Percentiles rank a stretch among this genome's conserved stretches.
These are phyloP conservation scores for Talaromyces sp. DNA, from an alignment of 2,329 filamentous ascomycete species.

Conservation along the genomic window DNA sequence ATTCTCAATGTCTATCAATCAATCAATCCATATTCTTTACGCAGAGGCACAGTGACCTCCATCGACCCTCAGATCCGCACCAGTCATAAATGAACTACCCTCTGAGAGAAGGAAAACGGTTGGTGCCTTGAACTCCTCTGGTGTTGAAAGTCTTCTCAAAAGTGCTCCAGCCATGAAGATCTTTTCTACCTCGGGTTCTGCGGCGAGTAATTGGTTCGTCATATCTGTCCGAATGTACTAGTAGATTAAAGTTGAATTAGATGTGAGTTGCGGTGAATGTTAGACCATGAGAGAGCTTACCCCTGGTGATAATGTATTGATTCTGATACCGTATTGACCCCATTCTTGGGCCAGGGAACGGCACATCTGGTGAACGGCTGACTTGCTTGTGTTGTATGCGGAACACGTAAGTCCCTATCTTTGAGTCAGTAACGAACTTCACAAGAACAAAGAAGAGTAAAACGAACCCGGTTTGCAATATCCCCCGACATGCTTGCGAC, in stretches of 20 bases:
- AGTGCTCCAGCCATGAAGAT: constrained; percentile 54
- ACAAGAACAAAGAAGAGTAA: background rate
- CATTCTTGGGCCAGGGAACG: constrained; percentile 51
- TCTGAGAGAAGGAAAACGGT: constrained; percentile 38
- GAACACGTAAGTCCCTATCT: constrained; percentile 46
- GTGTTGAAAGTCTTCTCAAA: constrained; percentile 48
- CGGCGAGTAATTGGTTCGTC: constrained; percentile 45
- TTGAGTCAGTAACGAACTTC: constrained; percentile 17
- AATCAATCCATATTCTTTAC: constrained; percentile 12
- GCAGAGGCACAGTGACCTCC: constrained; percentile 40
- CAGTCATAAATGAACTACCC: constrained; percentile 41
- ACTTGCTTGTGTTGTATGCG: constrained; percentile 50
- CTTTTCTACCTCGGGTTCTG: constrained; percentile 51
- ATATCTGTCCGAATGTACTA: constrained; percentile 50
- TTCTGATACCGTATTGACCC: constrained; percentile 53
- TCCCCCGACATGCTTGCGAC: constrained; percentile 63
- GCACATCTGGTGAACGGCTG: constrained; percentile 45
- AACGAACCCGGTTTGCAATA: constrained; percentile 52
- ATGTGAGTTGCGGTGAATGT: background rate
- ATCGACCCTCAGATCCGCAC: constrained; percentile 37
- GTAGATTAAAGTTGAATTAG: background rate
- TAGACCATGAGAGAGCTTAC: constrained; percentile 26
- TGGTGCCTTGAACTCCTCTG: constrained; percentile 40
- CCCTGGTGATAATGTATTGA: constrained; percentile 77
- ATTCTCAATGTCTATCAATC: background rate